These are phyloP conservation scores for Stemphylium beticola DNA, from an alignment of 2,329 filamentous ascomycete genomes.

Conservation along the genomic window DNA sequence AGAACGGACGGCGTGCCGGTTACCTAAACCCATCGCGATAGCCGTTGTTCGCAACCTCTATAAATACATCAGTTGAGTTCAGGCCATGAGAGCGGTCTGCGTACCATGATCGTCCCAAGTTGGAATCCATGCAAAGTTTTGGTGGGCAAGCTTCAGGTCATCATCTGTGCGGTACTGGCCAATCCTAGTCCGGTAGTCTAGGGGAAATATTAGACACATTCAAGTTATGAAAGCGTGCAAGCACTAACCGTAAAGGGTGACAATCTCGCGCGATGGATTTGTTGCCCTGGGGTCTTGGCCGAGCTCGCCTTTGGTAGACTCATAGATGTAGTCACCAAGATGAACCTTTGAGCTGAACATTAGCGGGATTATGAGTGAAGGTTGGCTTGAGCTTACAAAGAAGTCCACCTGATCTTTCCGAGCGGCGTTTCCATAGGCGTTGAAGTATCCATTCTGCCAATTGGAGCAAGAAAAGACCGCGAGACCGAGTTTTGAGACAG, in stretches of 20 bases:
- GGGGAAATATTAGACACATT: neutral
- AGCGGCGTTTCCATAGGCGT: conserved; percentile 52
- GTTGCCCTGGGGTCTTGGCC: conserved; percentile 30
- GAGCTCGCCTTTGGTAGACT: conserved; percentile 40
- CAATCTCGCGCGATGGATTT: conserved; percentile 46
- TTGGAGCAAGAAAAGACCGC: conserved; percentile 75
- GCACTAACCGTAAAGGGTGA: conserved; percentile 45
- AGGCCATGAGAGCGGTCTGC: neutral
- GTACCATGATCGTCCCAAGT: conserved; percentile 52
- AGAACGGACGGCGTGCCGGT: too few species aligned
- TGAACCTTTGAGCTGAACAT: conserved; percentile 42
- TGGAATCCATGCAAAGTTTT: conserved; percentile 52
- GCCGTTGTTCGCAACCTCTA: conserved; percentile 51
- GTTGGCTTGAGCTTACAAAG: conserved; percentile 53
- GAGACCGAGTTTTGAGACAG: conserved; percentile 64
- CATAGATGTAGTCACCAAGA: conserved; percentile 55
- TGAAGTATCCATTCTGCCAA: conserved; percentile 56
- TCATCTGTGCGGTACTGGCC: conserved; percentile 51
- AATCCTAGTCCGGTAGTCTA: conserved; percentile 51
- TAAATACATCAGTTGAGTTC: conserved; percentile 12
- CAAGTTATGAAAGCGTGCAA: neutral
- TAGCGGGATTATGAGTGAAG: neutral
- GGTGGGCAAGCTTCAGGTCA: conserved; percentile 50
- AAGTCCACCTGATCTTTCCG: conserved; percentile 59
- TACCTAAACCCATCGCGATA: conserved; percentile 49